These are phyloP conservation scores for Pythium phragmitis DNA, from an alignment of 352 stramenopile genomes.

Conservation along the genomic window DNA sequence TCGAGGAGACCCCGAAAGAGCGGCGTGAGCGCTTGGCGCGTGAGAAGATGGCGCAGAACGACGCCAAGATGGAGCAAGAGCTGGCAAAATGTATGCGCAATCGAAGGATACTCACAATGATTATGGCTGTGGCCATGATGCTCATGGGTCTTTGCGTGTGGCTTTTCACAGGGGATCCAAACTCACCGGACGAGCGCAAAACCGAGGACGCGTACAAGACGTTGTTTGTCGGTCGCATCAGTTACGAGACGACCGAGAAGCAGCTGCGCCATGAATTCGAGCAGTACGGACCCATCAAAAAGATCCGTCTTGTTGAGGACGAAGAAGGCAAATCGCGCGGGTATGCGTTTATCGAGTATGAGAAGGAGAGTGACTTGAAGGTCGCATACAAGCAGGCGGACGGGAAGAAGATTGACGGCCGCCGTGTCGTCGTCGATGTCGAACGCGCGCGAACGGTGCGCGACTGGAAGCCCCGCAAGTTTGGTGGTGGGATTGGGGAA, in stretches of 20 bases:
- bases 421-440: slow-evolving; percentile 97
- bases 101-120: background rate
- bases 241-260: slow-evolving; percentile 97
- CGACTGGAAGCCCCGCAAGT: slow-evolving; percentile 94
- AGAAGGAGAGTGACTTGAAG: slow-evolving; percentile 97
- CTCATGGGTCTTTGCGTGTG: background rate
- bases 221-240: slow-evolving; percentile 96
- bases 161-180: slow-evolving; percentile 48
- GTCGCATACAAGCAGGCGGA: slow-evolving; percentile 93
- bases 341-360: slow-evolving; percentile 99
- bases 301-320: slow-evolving; percentile 88
- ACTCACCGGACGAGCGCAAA: slow-evolving; percentile 58
- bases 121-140: background rate
- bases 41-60: slow-evolving; percentile 59
- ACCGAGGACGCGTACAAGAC: slow-evolving; percentile 96
- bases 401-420: slow-evolving; percentile 95
- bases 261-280: slow-evolving; percentile 97
- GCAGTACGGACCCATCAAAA: slow-evolving; percentile 90
- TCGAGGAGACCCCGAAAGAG: slow-evolving; percentile 81
- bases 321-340: slow-evolving; percentile 90
- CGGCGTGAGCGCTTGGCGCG: slow-evolving; percentile 53
- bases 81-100: slow-evolving; percentile 50
- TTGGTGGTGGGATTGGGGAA: slow-evolving; percentile 93
- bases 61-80: slow-evolving; percentile 65
- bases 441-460: slow-evolving; percentile 96